These are phyloP conservation scores for Nyctanthes arbortristis DNA, from an alignment of 257 asterid species.

Conservation along the genomic window DNA sequence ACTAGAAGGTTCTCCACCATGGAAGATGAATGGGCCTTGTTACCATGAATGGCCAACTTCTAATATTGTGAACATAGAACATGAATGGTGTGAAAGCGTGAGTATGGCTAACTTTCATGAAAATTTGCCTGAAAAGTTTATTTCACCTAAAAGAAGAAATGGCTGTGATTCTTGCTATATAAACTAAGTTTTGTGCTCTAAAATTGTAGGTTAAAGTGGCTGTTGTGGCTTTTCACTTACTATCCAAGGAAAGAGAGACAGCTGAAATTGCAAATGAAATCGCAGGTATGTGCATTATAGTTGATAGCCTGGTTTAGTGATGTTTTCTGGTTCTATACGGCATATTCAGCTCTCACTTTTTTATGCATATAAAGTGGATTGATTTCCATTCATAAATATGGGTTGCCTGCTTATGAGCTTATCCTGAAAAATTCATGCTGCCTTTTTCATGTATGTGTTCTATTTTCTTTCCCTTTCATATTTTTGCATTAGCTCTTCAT, in stretches of 20 bases:
- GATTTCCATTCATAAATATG: not conserved
- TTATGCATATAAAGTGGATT: not conserved
- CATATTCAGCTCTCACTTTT: slow-evolving; percentile 10
- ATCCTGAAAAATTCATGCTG: not conserved
- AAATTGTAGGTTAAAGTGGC: slow-evolving; percentile 54
- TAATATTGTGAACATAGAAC: slow-evolving; percentile 47
- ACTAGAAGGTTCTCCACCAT: slow-evolving; percentile 43
- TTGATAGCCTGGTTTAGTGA: not conserved
- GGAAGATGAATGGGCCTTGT: slow-evolving; percentile 28
- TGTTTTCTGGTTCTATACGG: slow-evolving; percentile 3
- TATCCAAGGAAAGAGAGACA: slow-evolving; percentile 32
- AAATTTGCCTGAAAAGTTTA: slow-evolving; percentile 12
- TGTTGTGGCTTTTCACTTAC: slow-evolving; percentile 41
- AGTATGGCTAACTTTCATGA: slow-evolving; percentile 33
- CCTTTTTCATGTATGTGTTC: not conserved
- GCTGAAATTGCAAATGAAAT: slow-evolving; percentile 21
- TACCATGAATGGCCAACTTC: slow-evolving; percentile 49
- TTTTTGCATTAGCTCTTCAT: slow-evolving; percentile 6
- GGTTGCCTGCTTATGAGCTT: not conserved
- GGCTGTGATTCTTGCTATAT: not conserved
- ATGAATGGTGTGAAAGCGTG: slow-evolving; percentile 56
- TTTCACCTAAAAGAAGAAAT: slow-evolving; percentile 2
- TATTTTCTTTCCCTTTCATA: slow-evolving; percentile 5
- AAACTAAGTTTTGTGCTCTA: slow-evolving; percentile 9
- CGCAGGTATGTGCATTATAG: slow-evolving; percentile 43